These are phyloP conservation scores for Metschnikowia borealis DNA, from an alignment of 805 yeast species.

Conservation along the genomic window DNA sequence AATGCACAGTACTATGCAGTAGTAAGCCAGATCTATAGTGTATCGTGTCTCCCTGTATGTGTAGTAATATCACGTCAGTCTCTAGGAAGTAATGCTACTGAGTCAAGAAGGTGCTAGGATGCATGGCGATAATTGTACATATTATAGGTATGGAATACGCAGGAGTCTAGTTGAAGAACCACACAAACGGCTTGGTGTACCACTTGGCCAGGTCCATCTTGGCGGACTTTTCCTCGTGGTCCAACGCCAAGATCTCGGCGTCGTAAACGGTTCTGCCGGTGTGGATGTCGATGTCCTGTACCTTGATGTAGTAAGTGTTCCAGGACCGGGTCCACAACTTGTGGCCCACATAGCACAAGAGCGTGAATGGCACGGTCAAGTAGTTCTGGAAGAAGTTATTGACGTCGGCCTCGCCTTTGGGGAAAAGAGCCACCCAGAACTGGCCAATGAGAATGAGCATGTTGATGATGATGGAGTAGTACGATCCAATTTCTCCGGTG, in stretches of 20 bases:
- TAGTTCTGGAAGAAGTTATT: slow-evolving; percentile 28
- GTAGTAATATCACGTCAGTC: no score
- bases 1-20: no score
- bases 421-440: slow-evolving; percentile 44
- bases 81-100: no score
- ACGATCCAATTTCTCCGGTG: slow-evolving; percentile 40
- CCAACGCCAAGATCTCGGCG: slow-evolving; percentile 22
- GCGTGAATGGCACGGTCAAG: slow-evolving; percentile 23
- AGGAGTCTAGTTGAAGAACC: slow-evolving; percentile 15
- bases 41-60: no score
- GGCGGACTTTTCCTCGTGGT: slow-evolving; percentile 20
- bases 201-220: slow-evolving; percentile 14
- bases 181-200: slow-evolving; percentile 16
- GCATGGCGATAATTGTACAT: no score
- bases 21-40: no score
- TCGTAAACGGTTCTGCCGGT: slow-evolving; percentile 22
- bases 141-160: no score
- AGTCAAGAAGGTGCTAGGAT: no score
- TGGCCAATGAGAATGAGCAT: slow-evolving; percentile 37
- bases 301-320: slow-evolving; percentile 18
- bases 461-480: slow-evolving; percentile 29
- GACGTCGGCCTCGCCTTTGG: slow-evolving; percentile 23
- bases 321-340: slow-evolving; percentile 21
- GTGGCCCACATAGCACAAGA: slow-evolving; percentile 23
- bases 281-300: slow-evolving; percentile 22